Conservation (phyloP, 1,284 basidiomycete genomes). For the Fomitopsis schrenkii region DNA sequence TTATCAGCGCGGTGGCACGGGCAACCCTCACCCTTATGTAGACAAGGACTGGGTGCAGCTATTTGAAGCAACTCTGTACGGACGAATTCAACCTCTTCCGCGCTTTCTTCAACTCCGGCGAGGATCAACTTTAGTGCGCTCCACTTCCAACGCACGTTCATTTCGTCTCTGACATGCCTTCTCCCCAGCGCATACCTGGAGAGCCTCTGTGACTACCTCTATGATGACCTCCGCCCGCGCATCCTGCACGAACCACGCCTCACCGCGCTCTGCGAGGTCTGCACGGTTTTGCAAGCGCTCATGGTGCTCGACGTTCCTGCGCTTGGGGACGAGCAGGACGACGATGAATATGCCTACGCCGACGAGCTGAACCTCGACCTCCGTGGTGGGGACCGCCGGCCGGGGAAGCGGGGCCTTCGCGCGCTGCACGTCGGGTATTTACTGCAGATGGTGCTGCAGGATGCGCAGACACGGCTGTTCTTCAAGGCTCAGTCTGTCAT, state of each 20-base stretch:
- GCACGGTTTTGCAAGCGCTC: constrained; percentile 88
- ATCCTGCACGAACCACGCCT: constrained; percentile 89
- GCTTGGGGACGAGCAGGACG: constrained; percentile 29
- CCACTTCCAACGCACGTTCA: background rate
- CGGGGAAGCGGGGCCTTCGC: constrained; percentile 37
- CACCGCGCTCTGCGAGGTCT: constrained; percentile 85
- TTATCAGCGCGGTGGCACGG: background rate
- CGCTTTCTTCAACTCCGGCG: constrained; percentile 83
- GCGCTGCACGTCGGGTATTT: constrained; percentile 69
- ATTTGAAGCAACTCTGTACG: constrained; percentile 83
- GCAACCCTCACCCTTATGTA: constrained; percentile 25
- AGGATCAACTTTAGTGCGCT: constrained; percentile 80
- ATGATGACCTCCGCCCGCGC: constrained; percentile 89
- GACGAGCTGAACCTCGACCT: constrained; percentile 41
- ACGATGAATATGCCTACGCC: constrained; percentile 30
- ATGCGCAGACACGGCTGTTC: constrained; percentile 89
- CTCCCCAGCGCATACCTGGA: constrained; percentile 76
- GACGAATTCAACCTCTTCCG: constrained; percentile 86
- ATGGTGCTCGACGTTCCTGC: constrained; percentile 81
- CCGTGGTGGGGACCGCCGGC: constrained; percentile 21
- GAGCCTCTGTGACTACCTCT: constrained; percentile 86
- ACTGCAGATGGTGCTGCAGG: constrained; percentile 86
- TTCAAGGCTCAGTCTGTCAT: constrained; percentile 92
- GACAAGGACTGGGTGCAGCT: constrained; percentile 87
- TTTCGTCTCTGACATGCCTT: background rate